Evolutionary conservation across 2,329 filamentous ascomycete species (phyloP), one percentile per base, ranked within the genome.

Genomic region (Hymenoscyphus fraxineus): DNA sequence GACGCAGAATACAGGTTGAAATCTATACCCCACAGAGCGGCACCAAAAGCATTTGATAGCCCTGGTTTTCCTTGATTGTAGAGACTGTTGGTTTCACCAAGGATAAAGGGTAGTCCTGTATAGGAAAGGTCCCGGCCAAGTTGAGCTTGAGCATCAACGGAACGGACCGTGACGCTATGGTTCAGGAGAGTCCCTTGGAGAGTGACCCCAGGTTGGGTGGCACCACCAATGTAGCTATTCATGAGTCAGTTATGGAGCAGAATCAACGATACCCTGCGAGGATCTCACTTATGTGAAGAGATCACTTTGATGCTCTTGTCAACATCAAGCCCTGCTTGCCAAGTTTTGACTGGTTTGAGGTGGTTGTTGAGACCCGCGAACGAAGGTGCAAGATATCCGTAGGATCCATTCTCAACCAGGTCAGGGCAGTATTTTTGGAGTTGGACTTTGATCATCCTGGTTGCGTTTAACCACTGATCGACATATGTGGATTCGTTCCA

Each of bases 151-250:
- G 77, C 75, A 59, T 77, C 71, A 44, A 88, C 78, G 10, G 81
- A 82, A 6, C 74, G 70, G 3, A 79, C 77, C 3, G 82, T 87
- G 62, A 77, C 78, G 19, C 80, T 82, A 75, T 88, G 86, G 76
- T 88, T 89, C 82, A 89, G 83, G 2, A 89, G 78, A 0, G 86
- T 88, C 19, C 79, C 79, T 72, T 85, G 83, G 0, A 89, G 80
- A 0, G 86, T 88, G 1, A 89, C 83, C 15, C 86, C 86, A 0
- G 82, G 84, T n/a, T 80, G 77, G 1, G 79, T 80, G 44, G 86
- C 84, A 61, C 84, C 85, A 62, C 80, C 82, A 68, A 89, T 88
- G 74, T 89, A 89, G 76, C 85, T 88, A 65, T 47, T 44, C 58
- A 13, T 1, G n/a, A 51, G 35, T 66, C 56, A 65, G 67, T 60